These are phyloP conservation scores for Quercus berberidifolia DNA, from an alignment of 306 rosid species.

Conservation along the genomic window DNA sequence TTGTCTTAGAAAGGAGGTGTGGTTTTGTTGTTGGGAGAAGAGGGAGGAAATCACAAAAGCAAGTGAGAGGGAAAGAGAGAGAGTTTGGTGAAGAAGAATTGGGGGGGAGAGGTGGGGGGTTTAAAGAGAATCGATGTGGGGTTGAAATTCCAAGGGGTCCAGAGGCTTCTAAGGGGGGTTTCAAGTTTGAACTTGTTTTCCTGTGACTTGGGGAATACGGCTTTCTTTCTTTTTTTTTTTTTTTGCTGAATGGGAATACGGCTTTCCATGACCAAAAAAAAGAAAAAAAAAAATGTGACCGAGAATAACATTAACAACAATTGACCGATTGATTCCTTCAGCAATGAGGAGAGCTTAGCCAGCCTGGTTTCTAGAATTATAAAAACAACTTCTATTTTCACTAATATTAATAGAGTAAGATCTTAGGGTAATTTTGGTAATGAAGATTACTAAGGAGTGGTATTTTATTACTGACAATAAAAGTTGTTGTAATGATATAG, in stretches of 20 bases:
- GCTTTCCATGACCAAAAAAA: too few relatives aligned
- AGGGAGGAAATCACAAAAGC: background rate
- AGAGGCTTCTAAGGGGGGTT: constrained; percentile 18
- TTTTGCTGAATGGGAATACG: too few relatives aligned
- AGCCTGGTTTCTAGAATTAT: constrained; percentile 16
- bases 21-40: background rate
- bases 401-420: too few relatives aligned
- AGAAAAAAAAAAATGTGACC: too few relatives aligned
- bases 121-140: background rate
- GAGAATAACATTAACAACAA: background rate
- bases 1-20: background rate
- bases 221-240: too few relatives aligned
- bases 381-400: background rate
- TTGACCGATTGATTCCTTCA: constrained; percentile 12
- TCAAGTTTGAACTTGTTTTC: background rate
- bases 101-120: background rate
- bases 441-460: too few relatives aligned
- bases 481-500: too few relatives aligned
- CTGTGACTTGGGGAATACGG: constrained; percentile 8
- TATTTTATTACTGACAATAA: too few relatives aligned
- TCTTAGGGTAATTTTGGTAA: too few relatives aligned
- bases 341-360: background rate
- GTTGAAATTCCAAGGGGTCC: background rate
- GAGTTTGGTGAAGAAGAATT: background rate
- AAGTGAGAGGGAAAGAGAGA: background rate